Evolutionary conservation across 164 flowering plant species (phyloP).

Genomic region (Vitis vinifera): ASM3070453v1 NC_081812.1:22372501-22373000

Average conservation of each 20-base stretch:
- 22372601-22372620: constrained; percentile 98
- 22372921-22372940: constrained; percentile 71
- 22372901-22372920: constrained; percentile 60
- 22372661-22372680: not conserved
- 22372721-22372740: not conserved
- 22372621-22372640: not conserved
- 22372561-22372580: constrained; percentile 99
- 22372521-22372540: constrained; percentile 96
- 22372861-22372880: constrained; percentile 82
- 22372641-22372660: not conserved
- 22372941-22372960: constrained; percentile 98
- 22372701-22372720: not conserved
- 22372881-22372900: constrained; percentile 87
- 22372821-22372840: constrained; percentile 89
- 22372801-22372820: constrained; percentile 88
- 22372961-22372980: constrained; percentile 91
- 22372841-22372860: constrained; percentile 96
- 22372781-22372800: constrained; percentile 70
- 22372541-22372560: constrained; percentile 98
- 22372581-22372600: constrained; percentile 88
- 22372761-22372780: not conserved
- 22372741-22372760: not conserved
- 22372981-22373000: constrained; percentile 95
- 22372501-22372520: constrained; percentile 84
- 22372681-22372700: not conserved